Conservation (phyloP, 768 basidiomycete genomes). For the Panus rudis region DNA sequence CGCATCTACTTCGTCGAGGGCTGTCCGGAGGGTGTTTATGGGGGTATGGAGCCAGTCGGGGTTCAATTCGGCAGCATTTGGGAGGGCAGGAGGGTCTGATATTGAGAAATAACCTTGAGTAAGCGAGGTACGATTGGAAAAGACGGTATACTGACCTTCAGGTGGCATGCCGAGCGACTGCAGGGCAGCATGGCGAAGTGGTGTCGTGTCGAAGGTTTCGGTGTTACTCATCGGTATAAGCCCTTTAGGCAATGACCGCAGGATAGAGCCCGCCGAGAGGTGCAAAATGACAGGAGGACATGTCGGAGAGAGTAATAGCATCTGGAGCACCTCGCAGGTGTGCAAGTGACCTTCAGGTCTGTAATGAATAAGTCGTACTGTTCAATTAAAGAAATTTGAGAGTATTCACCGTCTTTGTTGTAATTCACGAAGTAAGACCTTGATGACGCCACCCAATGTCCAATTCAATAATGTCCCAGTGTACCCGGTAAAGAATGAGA, state of each 20-base stretch:
- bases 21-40: slow-evolving; percentile 47
- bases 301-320: slow-evolving; percentile 51
- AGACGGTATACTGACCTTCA: slow-evolving; percentile 12
- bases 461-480: slow-evolving; percentile 74
- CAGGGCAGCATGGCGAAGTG: slow-evolving; percentile 33
- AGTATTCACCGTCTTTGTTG: slow-evolving; percentile 40
- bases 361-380: slow-evolving; percentile 4
- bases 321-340: slow-evolving; percentile 63
- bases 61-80: neutral
- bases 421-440: slow-evolving; percentile 55
- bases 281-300: slow-evolving; percentile 63
- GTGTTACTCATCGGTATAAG: slow-evolving; percentile 24
- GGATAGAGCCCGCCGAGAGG: slow-evolving; percentile 51
- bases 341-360: too few relatives aligned
- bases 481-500: slow-evolving; percentile 69
- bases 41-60: slow-evolving; percentile 43
- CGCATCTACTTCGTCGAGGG: slow-evolving; percentile 49
- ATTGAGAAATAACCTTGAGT: neutral
- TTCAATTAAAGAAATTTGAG: neutral
- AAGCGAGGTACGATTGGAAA: neutral
- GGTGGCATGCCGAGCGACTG: slow-evolving; percentile 27
- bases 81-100: neutral
- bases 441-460: slow-evolving; percentile 72
- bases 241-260: slow-evolving; percentile 34
- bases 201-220: slow-evolving; percentile 18